phyloP scores from a whole-genome alignment of 1,284 basidiomycete genomes.

The Cryptococcus sp. region DNA sequence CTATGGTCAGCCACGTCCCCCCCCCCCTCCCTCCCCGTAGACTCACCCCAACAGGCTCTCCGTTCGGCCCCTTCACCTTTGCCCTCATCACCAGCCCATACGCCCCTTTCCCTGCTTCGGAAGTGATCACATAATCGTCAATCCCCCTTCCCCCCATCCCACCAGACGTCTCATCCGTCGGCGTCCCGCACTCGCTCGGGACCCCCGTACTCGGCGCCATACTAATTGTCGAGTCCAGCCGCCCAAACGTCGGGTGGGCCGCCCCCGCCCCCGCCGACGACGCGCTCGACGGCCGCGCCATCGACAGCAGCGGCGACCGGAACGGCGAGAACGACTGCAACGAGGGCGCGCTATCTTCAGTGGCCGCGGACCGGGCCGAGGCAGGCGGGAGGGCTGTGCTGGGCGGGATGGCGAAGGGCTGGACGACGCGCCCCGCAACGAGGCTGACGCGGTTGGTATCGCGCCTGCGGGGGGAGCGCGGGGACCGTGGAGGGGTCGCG shows the following conservation, averaged over 20 bases:
- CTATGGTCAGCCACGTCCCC: slow-evolving; percentile 54
- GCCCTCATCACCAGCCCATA: slow-evolving; percentile 94
- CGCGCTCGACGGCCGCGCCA: not conserved
- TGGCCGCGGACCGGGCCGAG: slow-evolving; percentile 1
- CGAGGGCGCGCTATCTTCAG: slow-evolving; percentile 16
- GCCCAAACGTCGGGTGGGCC: slow-evolving; percentile 14
- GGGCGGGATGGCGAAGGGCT: slow-evolving; percentile 43
- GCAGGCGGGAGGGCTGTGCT: slow-evolving; percentile 35
- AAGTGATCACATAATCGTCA: slow-evolving; percentile 62
- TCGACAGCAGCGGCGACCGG: slow-evolving; percentile 29
- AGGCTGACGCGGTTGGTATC: slow-evolving; percentile 46
- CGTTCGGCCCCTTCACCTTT: slow-evolving; percentile 70
- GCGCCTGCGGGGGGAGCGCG: slow-evolving; percentile 40
- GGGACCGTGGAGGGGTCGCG: slow-evolving; percentile 26
- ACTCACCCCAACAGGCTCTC: slow-evolving; percentile 71
- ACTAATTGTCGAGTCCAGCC: slow-evolving; percentile 40
- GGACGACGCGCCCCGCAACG: slow-evolving; percentile 47
- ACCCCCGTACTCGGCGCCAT: slow-evolving; percentile 42
- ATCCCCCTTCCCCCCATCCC: slow-evolving; percentile 49
- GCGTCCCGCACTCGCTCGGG: slow-evolving; percentile 43
- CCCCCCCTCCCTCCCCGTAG: slow-evolving; percentile 4
- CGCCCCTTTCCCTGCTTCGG: slow-evolving; percentile 90
- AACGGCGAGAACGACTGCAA: slow-evolving; percentile 35
- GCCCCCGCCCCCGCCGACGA: not conserved
- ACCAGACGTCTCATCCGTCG: slow-evolving; percentile 40